Evolutionary conservation across 1,284 basidiomycete species (phyloP).

Genomic region (Irpex lacteus): DNA sequence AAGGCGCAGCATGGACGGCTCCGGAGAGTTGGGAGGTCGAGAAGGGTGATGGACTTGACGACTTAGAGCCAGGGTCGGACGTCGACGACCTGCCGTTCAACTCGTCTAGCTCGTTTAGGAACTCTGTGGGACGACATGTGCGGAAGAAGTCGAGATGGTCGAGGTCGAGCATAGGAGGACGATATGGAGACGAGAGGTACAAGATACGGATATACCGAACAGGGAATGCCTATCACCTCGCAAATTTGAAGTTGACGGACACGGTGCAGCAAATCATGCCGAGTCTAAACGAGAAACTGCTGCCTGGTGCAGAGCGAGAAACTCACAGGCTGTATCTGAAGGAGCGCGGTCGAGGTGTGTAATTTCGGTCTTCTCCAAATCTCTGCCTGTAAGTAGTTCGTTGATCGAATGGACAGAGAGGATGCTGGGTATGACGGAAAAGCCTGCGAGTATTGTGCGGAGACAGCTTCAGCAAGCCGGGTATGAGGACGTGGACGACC

Average conservation of each 20-base stretch:
- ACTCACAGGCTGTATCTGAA: slow-evolving; percentile 79
- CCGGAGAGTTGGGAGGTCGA: slow-evolving; percentile 63
- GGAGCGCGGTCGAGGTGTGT: slow-evolving; percentile 79
- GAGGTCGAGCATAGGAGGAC: slow-evolving; percentile 19
- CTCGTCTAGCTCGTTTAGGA: slow-evolving; percentile 6
- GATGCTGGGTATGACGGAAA: slow-evolving; percentile 76
- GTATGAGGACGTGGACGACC: slow-evolving; percentile 80
- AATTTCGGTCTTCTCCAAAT: neutral
- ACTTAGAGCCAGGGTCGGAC: slow-evolving; percentile 43
- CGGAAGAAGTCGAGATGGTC: slow-evolving; percentile 13
- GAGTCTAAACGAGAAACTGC: slow-evolving; percentile 59
- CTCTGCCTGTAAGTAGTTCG: neutral
- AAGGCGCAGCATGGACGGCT: slow-evolving; percentile 45
- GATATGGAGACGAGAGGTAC: slow-evolving; percentile 23
- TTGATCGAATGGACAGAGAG: slow-evolving; percentile 56
- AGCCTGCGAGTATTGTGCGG: slow-evolving; percentile 83
- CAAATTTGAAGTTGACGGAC: slow-evolving; percentile 61
- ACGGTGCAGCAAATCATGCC: slow-evolving; percentile 73
- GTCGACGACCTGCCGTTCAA: slow-evolving; percentile 26
- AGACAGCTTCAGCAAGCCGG: slow-evolving; percentile 89
- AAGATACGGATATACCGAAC: slow-evolving; percentile 77
- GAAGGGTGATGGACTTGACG: slow-evolving; percentile 37
- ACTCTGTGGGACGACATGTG: neutral
- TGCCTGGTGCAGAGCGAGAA: slow-evolving; percentile 47
- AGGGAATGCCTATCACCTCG: slow-evolving; percentile 75